Base-by-base conservation (phyloP, 148 eudicot genomes). In the Camellia lanceoleosa region DNA sequence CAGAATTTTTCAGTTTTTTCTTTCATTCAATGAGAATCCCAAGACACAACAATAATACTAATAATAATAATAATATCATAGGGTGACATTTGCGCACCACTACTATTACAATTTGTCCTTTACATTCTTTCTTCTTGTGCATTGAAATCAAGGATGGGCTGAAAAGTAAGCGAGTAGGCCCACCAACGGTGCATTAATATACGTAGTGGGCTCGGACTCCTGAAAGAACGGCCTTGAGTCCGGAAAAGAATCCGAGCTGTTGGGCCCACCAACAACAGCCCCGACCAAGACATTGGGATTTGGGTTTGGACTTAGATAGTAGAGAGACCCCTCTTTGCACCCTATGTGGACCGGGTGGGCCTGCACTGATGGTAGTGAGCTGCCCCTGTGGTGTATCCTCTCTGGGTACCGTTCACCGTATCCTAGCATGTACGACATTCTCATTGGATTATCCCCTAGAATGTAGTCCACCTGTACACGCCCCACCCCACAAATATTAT, bases 361-460 rank as follows among this genome's bases (percentile, higher is more conserved):
- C 49, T 11, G 55, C 6, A 94, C 80, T 0, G 99, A 94, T 1
- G 98, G 98, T 41, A 97, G 80, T 0, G 99, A 97, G 74, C 97
- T 91, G 68, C 76, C 98, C 78, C 98, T 68, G 82, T 97, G 99
- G 84, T 97, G 99, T 12, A 97, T 92, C 88, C 98, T 86, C 63
- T 80, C 84, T 13, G 99, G 99, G 67, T 90, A 94, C 54, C 74
- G 95, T 19, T 84, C 60, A 23, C 99, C 98, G 71, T 94, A 97
- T 42, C 99, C 99, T 66, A 97, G 98, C 99, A 97, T 97, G 84
- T 97, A 97, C 1, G 98, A 94, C 97, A 92, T 92, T 72, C 84
- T 78, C 77, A 92, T 58, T 64, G 99, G 99, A 80, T 97, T 97
- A 68, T 94, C 93, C 69, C 99, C 99, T 2, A 97, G 89, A 83